Evolutionary conservation across 2,329 filamentous ascomycete species (phyloP), one percentile per base, ranked within the genome.

Genomic region (Kalaharituber pfeilii): DNA sequence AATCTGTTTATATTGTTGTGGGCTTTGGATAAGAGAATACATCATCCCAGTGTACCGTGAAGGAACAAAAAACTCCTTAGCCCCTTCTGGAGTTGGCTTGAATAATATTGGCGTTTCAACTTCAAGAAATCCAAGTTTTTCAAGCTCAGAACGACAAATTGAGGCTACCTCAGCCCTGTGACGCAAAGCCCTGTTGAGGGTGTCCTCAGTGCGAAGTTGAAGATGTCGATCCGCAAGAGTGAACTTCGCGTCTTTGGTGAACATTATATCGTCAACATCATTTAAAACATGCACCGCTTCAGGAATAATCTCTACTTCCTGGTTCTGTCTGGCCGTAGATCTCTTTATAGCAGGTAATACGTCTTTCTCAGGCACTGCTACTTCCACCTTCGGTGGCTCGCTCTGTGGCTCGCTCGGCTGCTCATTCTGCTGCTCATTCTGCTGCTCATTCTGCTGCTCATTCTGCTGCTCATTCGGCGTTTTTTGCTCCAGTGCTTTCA

Each of bases 1-100:
- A 1, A 95, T 85, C 70, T 98, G 91, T 70, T 98, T 98, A 67
- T 96, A 98, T 67, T 98, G 91, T 67, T 98, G 91, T 0, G 91
- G 91, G 60, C 89, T 96, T 67, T 98, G 93, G 0, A 88, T 88
- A 20, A 98, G 72, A 7, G 91, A 91, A 67, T 96, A 98, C 20
- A 54, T 53, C 29, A 56, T 52, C 8, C 50, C 53, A 30, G 45
- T 53, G 1, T 74, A 75, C 30, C 75, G 77, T 0, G 88, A 94
- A 0, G 91, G 91, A 3, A 98, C 89, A 5, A 98, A 68, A 59
- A 98, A 98, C 67, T 98, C 91, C 50, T 89, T 76, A 1, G 91
- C 93, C 0, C 91, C 91, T 70, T 98, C 91, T 0, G 91, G 86
- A 0, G 91, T 98, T 0, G 91, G 95, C 68, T 96, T 98, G 76